These are phyloP conservation scores for Phytopythium vexans DNA, from an alignment of 352 stramenopile species.

Conservation along the genomic window DNA sequence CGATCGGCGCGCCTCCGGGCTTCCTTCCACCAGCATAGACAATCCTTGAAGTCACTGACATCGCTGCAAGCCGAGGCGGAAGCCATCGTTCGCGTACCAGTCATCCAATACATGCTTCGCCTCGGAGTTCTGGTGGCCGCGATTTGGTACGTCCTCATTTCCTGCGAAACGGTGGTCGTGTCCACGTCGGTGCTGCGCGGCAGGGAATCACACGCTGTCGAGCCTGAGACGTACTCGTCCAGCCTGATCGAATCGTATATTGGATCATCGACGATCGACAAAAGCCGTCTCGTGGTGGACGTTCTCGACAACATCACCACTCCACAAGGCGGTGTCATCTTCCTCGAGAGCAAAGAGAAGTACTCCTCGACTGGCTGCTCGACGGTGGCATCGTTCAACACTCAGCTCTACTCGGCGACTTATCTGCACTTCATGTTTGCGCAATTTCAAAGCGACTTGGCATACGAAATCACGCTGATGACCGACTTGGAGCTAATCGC, in stretches of 20 bases:
- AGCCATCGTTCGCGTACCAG: background rate
- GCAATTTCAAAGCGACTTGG: conserved; percentile 10
- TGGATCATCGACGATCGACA: conserved; percentile 18
- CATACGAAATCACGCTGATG: conserved; percentile 32
- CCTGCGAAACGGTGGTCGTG: conserved; percentile 9
- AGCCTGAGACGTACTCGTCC: background rate
- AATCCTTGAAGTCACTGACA: too few species aligned
- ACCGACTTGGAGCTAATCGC: conserved; percentile 23
- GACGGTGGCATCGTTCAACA: conserved; percentile 9
- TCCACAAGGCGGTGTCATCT: conserved; percentile 26
- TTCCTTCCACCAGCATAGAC: too few species aligned
- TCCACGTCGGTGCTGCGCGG: conserved; percentile 14
- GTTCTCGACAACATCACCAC: conserved; percentile 22
- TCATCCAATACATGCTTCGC: conserved; percentile 13
- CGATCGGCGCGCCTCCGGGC: too few species aligned
- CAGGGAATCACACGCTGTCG: conserved; percentile 15
- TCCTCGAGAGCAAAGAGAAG: conserved; percentile 13
- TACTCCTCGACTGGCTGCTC: conserved; percentile 16
- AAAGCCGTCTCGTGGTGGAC: conserved; percentile 27
- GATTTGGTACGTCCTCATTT: conserved; percentile 21
- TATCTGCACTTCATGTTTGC: conserved; percentile 16
- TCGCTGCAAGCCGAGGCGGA: too few species aligned
- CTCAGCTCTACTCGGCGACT: conserved; percentile 16
- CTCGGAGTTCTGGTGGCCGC: conserved; percentile 12
- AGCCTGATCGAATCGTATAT: conserved; percentile 25